Evolutionary conservation across 2,329 filamentous ascomycete species (phyloP).

Genomic region (Teratosphaeria zuluensis): DNA sequence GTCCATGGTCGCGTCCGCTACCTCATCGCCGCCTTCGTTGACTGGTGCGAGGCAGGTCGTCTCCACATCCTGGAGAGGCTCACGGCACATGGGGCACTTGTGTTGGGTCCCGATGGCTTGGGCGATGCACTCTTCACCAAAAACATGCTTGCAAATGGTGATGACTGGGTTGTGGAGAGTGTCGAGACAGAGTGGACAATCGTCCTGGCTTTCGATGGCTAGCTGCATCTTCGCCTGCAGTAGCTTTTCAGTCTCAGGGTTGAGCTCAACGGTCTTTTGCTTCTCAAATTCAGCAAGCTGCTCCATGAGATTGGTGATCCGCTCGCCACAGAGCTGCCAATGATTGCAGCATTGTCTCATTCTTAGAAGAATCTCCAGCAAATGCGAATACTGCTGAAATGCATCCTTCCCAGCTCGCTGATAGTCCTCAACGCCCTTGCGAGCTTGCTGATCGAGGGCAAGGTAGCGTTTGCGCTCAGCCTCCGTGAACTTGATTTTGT

Average conservation of each 20-base stretch:
- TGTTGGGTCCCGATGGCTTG: constrained; percentile 64
- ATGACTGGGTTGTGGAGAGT: constrained; percentile 64
- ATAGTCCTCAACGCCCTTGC: constrained; percentile 46
- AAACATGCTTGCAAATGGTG: constrained; percentile 74
- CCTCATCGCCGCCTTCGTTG: constrained; percentile 39
- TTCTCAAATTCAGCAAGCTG: constrained; percentile 47
- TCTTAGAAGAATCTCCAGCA: constrained; percentile 73
- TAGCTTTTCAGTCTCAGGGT: constrained; percentile 59
- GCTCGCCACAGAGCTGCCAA: constrained; percentile 70
- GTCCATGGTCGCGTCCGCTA: constrained; percentile 39
- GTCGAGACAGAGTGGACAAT: constrained; percentile 76
- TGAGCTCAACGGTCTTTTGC: constrained; percentile 59
- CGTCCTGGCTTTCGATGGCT: constrained; percentile 69
- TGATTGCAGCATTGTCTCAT: constrained; percentile 83
- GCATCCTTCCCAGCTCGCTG: constrained; percentile 14
- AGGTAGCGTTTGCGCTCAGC: constrained; percentile 73
- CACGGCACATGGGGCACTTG: constrained; percentile 78
- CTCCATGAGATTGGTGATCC: constrained; percentile 61
- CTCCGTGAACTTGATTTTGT: constrained; percentile 61
- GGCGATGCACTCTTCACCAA: constrained; percentile 64
- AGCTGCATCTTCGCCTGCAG: constrained; percentile 68
- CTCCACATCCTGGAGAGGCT: constrained; percentile 50
- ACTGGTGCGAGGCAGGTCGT: constrained; percentile 56
- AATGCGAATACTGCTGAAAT: constrained; percentile 55
- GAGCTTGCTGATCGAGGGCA: constrained; percentile 63